Evolutionary conservation across 148 eudicot genomes (phyloP), one percentile per base, ranked within the genome.

Genomic region (Chenopodium suecicum): DNA sequence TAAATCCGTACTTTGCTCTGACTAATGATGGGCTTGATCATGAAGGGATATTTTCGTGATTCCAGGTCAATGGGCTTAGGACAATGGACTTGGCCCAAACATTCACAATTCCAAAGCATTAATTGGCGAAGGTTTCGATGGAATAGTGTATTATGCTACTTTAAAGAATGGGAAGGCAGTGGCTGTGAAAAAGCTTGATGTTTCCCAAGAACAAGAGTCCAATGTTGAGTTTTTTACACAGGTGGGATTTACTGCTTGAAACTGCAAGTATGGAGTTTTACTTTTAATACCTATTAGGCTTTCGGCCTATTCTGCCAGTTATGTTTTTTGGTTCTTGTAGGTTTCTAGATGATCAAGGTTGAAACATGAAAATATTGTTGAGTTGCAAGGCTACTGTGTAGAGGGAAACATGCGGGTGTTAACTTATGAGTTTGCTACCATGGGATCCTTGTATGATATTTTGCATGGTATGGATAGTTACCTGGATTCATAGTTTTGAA

Each of bases 81-180:
- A 27, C 29, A 27, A 27, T 27, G 29, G 29, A 27, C 29, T 27
- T 27, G 29, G 29, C 29, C 29, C 29, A 27, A 27, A 27, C 29
- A 27, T 27, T 27, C 29, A 27, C 29, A 27, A 0, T 27, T 27
- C 94, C 64, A 86, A 88, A 81, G 88, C 94, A 8, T 86, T 91
- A 72, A 89, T 91, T 71, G 94, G 94, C 56, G 92, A 91, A 86
- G 94, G 94, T 60, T 91, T 92, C 9, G 87, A 89, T 85, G 94
- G 94, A 84, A 85, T 90, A 83, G 94, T 88, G 29, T 91, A 91
- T 75, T 89, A 79, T 83, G 92, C 94, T 70, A 86, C 88, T 50
- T 78, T 91, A 80, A 82, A 85, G 65, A 84, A 80, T 84, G 92
- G 87, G 25, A 91, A 84, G 83, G 84, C 87, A 41, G 92, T 89